Evolutionary conservation across 2,329 filamentous ascomycete genomes (phyloP), one percentile per base, ranked within the genome.

Genomic region (Uncinocarpus reesii): DNA sequence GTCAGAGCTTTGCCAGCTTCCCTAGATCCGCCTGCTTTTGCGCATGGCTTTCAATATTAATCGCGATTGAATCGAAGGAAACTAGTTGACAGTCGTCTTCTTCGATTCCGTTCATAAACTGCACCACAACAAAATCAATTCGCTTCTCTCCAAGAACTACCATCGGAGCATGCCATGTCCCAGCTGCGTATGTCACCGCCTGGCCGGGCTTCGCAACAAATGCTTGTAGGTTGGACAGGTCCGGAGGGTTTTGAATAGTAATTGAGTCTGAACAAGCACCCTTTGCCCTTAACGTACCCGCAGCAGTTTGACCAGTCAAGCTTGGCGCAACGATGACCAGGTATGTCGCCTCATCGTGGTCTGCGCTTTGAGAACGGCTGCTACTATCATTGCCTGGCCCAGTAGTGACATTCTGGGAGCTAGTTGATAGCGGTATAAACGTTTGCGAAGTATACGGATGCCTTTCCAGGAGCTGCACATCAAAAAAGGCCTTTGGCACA

Each of bases 141-240:
- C 80, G 74, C 47, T 71, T 68, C 37, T 68, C 64, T 0, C 89
- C 89, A 42, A 96, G 66, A 13, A 86, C 88, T 11, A 88, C 84
- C 90, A 98, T 96, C 0, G 92, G 92, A 52, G 90, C 88, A 71
- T 98, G 92, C 90, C 83, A 98, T 47, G 88, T 95, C 4, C 87
- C 92, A 1, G 85, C 81, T 1, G 78, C 87, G 64, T 96, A 98
- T 2, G 88, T 95, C 11, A 98, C 86, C 8, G 87, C 89, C 69
- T 95, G 87, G 20, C 76, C 74, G 2, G 80, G 81, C 42, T 75
- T 78, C 1, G 86, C 89, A 47, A 93, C 68, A 62, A 95, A 98
- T 0, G 88, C 90, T 56, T 73, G 76, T 32, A 94, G 58, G 7
- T 77, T 74, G 18, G 65, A 62, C 34, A 95, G 61, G 64, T 95